These are phyloP conservation scores for Penicillium rolfsii DNA, from an alignment of 2,329 filamentous ascomycete species.

Conservation along the genomic window DNA sequence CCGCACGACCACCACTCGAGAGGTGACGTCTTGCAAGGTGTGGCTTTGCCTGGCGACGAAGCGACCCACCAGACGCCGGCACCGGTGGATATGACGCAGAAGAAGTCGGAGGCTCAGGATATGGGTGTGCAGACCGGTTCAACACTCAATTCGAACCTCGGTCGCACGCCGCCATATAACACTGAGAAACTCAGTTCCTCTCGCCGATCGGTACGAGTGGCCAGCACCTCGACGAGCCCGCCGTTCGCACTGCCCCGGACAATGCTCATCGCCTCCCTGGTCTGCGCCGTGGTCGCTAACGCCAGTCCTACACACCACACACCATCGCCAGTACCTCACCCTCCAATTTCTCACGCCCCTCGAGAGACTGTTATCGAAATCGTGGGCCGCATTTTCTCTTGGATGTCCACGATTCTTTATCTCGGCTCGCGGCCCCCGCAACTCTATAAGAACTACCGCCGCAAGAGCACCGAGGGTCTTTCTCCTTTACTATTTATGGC, in stretches of 20 bases:
- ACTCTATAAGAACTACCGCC: slow-evolving; percentile 66
- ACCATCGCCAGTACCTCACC: slow-evolving; percentile 26
- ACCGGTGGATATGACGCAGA: slow-evolving; percentile 24
- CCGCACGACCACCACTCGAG: slow-evolving; percentile 34
- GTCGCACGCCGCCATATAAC: slow-evolving; percentile 35
- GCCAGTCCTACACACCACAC: slow-evolving; percentile 41
- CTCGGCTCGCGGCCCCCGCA: slow-evolving; percentile 65
- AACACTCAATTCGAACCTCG: slow-evolving; percentile 22
- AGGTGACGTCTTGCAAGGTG: slow-evolving; percentile 41
- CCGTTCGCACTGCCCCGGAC: slow-evolving; percentile 48
- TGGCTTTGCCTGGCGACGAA: slow-evolving; percentile 41
- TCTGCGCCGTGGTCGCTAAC: slow-evolving; percentile 50
- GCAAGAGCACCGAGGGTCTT: slow-evolving; percentile 66
- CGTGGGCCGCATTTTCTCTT: slow-evolving; percentile 58
- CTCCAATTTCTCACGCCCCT: slow-evolving; percentile 25
- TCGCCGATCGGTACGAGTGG: slow-evolving; percentile 33
- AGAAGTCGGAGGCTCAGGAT: slow-evolving; percentile 37
- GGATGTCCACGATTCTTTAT: slow-evolving; percentile 61
- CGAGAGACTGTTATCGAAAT: slow-evolving; percentile 43
- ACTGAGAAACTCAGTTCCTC: slow-evolving; percentile 42
- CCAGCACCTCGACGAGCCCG: slow-evolving; percentile 31
- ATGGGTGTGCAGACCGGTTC: slow-evolving; percentile 31
- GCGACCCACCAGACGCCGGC: slow-evolving; percentile 25
- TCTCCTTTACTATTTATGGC: slow-evolving; percentile 66
- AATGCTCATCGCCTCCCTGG: slow-evolving; percentile 49